Conservation (phyloP, 768 basidiomycete species). For the Macrolepiota albuminosa region DNA sequence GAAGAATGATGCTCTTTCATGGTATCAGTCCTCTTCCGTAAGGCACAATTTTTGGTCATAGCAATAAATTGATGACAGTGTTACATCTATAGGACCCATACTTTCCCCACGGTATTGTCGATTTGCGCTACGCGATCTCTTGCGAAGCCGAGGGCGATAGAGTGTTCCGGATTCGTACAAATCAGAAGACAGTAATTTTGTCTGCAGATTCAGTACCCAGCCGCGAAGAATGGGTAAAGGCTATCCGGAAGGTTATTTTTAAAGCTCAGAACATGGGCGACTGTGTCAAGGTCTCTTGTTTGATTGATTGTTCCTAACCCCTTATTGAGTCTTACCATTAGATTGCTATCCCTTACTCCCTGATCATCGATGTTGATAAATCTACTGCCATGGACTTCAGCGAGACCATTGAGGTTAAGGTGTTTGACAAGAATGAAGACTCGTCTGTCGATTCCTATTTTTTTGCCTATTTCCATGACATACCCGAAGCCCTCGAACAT, state of each 20-base stretch:
- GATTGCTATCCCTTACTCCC: slow-evolving; percentile 94
- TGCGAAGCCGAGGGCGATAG: slow-evolving; percentile 79
- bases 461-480: slow-evolving; percentile 90
- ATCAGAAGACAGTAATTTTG: slow-evolving; percentile 68
- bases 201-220: slow-evolving; percentile 78
- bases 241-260: slow-evolving; percentile 90
- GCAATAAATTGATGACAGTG: background rate
- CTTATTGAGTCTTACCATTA: slow-evolving; percentile 12
- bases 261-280: slow-evolving; percentile 96
- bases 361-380: slow-evolving; percentile 83
- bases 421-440: slow-evolving; percentile 76
- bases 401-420: slow-evolving; percentile 93
- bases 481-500: slow-evolving; percentile 69
- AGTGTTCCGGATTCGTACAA: slow-evolving; percentile 80
- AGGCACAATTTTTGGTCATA: slow-evolving; percentile 18
- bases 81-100: slow-evolving; percentile 75
- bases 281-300: slow-evolving; percentile 71
- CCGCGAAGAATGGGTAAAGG: slow-evolving; percentile 94
- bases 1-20: slow-evolving; percentile 93
- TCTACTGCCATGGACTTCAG: slow-evolving; percentile 92
- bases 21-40: slow-evolving; percentile 94
- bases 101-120: slow-evolving; percentile 95
- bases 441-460: slow-evolving; percentile 85
- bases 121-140: slow-evolving; percentile 86
- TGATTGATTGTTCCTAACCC: background rate